Conservation (phyloP, 1,284 basidiomycete species). For the Xanthoconium separans region DNA sequence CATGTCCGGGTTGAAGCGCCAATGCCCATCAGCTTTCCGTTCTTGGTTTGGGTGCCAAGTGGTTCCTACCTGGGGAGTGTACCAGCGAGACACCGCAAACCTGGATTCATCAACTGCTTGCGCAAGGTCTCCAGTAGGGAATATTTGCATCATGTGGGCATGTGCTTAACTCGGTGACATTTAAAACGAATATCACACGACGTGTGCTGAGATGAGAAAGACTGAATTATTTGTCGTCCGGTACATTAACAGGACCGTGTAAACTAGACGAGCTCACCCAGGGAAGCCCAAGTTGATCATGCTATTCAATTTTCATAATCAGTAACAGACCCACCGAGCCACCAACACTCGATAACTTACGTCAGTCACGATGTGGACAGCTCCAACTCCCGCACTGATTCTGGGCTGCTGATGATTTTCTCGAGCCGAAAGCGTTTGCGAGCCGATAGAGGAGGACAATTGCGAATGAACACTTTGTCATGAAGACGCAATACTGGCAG, state of each 20-base stretch:
- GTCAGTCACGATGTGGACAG: neutral
- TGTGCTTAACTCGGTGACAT: neutral
- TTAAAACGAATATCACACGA: neutral
- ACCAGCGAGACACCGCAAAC: constrained; percentile 32
- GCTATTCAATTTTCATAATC: too few species aligned
- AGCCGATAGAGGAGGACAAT: constrained; percentile 76
- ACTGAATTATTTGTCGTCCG: constrained; percentile 7
- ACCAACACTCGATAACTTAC: neutral
- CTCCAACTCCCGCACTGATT: constrained; percentile 51
- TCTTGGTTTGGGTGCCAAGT: constrained; percentile 35
- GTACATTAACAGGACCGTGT: constrained; percentile 11
- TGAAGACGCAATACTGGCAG: constrained; percentile 58
- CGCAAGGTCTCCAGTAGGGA: constrained; percentile 27
- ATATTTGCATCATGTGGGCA: constrained; percentile 37
- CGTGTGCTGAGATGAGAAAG: neutral
- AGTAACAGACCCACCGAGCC: too few species aligned
- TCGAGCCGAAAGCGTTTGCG: constrained; percentile 73
- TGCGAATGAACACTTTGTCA: constrained; percentile 72
- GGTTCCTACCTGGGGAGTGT: constrained; percentile 39
- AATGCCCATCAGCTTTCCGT: constrained; percentile 45
- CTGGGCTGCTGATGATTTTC: constrained; percentile 63
- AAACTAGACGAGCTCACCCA: constrained; percentile 17
- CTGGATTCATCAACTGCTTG: constrained; percentile 33
- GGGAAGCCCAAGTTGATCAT: neutral
- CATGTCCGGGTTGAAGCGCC: neutral